Conservation (phyloP, 148 eudicot genomes). For the Diospyros lotus region DNA sequence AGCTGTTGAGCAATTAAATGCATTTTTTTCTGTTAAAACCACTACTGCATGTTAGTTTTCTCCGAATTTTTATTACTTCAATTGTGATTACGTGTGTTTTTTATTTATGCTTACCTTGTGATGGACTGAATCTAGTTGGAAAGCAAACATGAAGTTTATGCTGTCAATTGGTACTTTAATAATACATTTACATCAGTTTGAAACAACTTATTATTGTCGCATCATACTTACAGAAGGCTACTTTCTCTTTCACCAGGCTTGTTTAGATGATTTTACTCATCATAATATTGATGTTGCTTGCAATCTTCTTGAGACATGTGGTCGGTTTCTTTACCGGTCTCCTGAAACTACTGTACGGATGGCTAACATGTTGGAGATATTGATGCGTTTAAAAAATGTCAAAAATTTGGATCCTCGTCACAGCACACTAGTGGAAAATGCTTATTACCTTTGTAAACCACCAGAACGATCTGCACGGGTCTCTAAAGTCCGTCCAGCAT, state of each 20-base stretch:
- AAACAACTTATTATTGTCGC: background rate
- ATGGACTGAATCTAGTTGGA: background rate
- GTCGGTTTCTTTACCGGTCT: constrained; percentile 88
- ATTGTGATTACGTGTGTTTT: background rate
- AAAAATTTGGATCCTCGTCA: constrained; percentile 99
- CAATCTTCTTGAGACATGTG: constrained; percentile 98
- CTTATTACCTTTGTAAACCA: constrained; percentile 94
- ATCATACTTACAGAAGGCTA: constrained; percentile 1
- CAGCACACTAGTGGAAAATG: constrained; percentile 96
- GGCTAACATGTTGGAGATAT: constrained; percentile 95
- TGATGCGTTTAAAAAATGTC: constrained; percentile 95
- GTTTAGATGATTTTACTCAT: constrained; percentile 93
- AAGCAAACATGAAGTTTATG: background rate
- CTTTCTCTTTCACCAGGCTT: constrained; percentile 49
- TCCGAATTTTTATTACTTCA: background rate
- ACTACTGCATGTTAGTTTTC: background rate
- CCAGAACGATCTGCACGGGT: constrained; percentile 93
- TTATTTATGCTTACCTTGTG: background rate
- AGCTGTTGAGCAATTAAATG: background rate
- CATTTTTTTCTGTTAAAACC: no score
- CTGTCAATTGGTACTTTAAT: background rate
- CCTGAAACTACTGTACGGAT: constrained; percentile 91
- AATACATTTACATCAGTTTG: background rate
- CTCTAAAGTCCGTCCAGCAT: constrained; percentile 89
- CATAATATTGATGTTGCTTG: constrained; percentile 99